These are phyloP conservation scores for Coniferiporia weirii DNA, from an alignment of 1,284 basidiomycete genomes.

Conservation along the genomic window DNA sequence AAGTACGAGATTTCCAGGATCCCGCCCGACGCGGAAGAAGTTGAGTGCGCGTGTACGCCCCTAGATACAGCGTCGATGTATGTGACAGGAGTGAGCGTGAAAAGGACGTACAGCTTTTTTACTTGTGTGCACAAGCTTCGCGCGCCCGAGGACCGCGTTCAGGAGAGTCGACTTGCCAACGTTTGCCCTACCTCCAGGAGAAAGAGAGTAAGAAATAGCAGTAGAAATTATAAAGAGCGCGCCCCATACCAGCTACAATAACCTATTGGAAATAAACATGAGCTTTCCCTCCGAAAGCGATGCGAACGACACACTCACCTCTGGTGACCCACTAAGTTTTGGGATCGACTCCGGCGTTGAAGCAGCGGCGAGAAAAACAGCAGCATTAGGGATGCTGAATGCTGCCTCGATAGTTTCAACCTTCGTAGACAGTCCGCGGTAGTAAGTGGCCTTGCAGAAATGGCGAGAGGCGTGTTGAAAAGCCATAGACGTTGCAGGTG, in stretches of 20 bases:
- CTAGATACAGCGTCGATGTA: slow-evolving; percentile 30
- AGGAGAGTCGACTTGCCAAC: slow-evolving; percentile 70
- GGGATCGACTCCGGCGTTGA: slow-evolving; percentile 37
- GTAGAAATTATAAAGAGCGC: neutral
- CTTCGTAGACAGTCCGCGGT: neutral
- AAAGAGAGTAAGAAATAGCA: neutral
- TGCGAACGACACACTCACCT: slow-evolving; percentile 33
- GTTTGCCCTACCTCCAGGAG: slow-evolving; percentile 47
- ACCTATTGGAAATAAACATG: slow-evolving; percentile 31
- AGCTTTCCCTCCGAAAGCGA: neutral
- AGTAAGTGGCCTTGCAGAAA: neutral
- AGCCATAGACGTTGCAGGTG: neutral
- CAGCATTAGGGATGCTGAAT: slow-evolving; percentile 27
- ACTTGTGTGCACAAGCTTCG: slow-evolving; percentile 52
- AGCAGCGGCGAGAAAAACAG: slow-evolving; percentile 43
- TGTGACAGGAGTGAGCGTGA: neutral
- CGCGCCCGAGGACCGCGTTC: slow-evolving; percentile 60
- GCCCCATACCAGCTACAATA: slow-evolving; percentile 43
- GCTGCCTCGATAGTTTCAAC: slow-evolving; percentile 3
- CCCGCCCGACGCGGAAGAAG: slow-evolving; percentile 58
- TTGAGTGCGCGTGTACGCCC: slow-evolving; percentile 66
- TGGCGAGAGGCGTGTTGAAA: neutral
- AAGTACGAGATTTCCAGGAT: slow-evolving; percentile 52
- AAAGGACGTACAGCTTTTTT: slow-evolving; percentile 53
- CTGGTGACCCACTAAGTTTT: slow-evolving; percentile 41